Base-by-base conservation (phyloP, 2,329 filamentous ascomycete species). In the Aureobasidium melanogenum region DNA sequence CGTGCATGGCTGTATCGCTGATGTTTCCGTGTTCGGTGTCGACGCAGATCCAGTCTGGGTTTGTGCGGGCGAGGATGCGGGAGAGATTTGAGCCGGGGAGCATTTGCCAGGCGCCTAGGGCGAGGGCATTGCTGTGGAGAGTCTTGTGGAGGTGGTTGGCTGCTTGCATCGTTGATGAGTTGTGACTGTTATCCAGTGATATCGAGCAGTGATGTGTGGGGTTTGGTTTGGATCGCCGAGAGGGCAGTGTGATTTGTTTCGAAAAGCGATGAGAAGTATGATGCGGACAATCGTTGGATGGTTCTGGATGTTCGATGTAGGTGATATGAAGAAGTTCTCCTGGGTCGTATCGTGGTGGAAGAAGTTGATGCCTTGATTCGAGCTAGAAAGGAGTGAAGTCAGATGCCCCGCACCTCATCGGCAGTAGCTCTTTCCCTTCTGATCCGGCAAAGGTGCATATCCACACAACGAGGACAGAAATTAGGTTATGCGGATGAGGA, bases 91-190 rank as follows among this genome's bases (percentile, higher is more conserved):
- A 73, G 4, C 81, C 80, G 1, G 81, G 80, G 5, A 84, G 71
- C 75, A 78, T 78, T 75, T 84, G 82, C 81, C 82, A 84, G 69
- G 76, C 81, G 62, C 82, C 82, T 62, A 82, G 82, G 19, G 75
- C 77, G 36, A 80, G 71, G 10, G 77, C 76, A 59, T 78, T 77
- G 41, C 74, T 77, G 64, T 77, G 73, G 57, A 84, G 74, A 15
- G 79, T 78, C 63, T 76, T 77, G 66, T 78, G 80, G 59, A 84
- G 71, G 54, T 79, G 77, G 66, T 82, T 84, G 48, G 78, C 76
- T 64, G 78, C 74, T 71, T 84, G 81, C 74, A 84, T 82, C 24
- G 68, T 69, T 41, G 52, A 9, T 17, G n/a, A 30, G 4, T 22
- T 17, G 7, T 17, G 7, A 38, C 28, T 30, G 28, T 15, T 19